Conservation (phyloP, 352 stramenopile species). For the Peronospora belbahrii region DNA sequence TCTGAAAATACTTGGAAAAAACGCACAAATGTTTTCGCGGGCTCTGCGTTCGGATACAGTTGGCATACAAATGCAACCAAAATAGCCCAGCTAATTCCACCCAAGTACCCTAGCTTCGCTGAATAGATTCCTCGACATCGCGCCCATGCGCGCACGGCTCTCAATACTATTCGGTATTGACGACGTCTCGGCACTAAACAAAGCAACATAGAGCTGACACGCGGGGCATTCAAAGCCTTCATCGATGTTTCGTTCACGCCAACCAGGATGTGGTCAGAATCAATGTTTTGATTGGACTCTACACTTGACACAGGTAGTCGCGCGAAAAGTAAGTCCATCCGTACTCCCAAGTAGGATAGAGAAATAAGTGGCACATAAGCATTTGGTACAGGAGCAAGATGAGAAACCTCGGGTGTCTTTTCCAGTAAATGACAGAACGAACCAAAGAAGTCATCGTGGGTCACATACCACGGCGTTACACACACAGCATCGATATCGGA, state of each 20-base stretch:
- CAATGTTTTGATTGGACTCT: constrained; percentile 70
- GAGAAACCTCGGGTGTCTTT: constrained; percentile 53
- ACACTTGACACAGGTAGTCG: constrained; percentile 55
- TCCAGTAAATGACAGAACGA: constrained; percentile 64
- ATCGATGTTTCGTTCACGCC: constrained; percentile 91
- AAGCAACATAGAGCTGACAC: constrained; percentile 93
- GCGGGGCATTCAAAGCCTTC: constrained; percentile 91
- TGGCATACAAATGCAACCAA: constrained; percentile 93
- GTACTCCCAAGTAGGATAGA: constrained; percentile 79
- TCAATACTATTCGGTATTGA: constrained; percentile 83
- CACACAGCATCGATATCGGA: constrained; percentile 84
- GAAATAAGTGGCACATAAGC: constrained; percentile 92
- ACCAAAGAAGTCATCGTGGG: constrained; percentile 80
- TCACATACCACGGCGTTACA: constrained; percentile 74
- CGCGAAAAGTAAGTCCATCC: constrained; percentile 90
- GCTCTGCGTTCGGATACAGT: constrained; percentile 68
- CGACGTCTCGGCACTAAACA: constrained; percentile 85
- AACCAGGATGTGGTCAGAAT: constrained; percentile 85
- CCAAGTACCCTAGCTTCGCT: constrained; percentile 95
- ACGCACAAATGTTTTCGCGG: constrained; percentile 65
- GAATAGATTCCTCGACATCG: constrained; percentile 92
- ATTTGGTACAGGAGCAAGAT: constrained; percentile 73
- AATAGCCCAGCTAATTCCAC: constrained; percentile 98
- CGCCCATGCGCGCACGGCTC: constrained; percentile 69
- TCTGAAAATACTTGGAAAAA: constrained; percentile 84